Evolutionary conservation across 148 eudicot genomes (phyloP), one percentile per base, ranked within the genome.

Genomic region (Agrostemma githago): DNA sequence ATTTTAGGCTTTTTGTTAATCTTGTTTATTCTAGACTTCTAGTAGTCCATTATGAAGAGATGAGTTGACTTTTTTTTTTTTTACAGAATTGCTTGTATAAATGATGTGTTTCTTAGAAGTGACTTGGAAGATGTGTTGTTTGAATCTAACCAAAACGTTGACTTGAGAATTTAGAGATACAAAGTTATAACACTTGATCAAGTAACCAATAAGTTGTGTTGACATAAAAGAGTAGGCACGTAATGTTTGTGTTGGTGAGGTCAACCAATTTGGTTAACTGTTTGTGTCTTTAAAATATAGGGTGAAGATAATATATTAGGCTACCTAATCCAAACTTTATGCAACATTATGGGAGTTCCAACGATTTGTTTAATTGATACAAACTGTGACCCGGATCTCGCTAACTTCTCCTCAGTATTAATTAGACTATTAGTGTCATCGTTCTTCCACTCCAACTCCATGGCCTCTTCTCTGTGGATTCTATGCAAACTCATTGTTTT

Each of bases 281-380:
- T 66, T 39, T 3, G 20, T 39, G 21, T 39, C 19, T 6, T 66
- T 40, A 66, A 40, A 40, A 62, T 19, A 62, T 4, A 10, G n/a
- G 11, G 57, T 19, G 34, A 51, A 73, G 54, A 65, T 62, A 53
- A 59, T 17, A 46, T 73, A 68, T 51, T 74, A 74, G 71, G 70
- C 70, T 38, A 65, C 70, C 77, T 53, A 74, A 74, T 70, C 37
- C 37, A n/a, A 74, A 65, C 70, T 74, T 64, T 26, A 53, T 56
- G 60, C 59, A 65, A n/a, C 12, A 12, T 7, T 12, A 7, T 60
- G n/a, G n/a, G n/a, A n/a, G n/a, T n/a, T n/a, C n/a, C n/a, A n/a
- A n/a, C n/a, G n/a, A n/a, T n/a, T n/a, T n/a, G n/a, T n/a, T n/a
- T n/a, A n/a, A n/a, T n/a, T n/a, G n/a, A n/a, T n/a, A n/a, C n/a